A percentile compares a stretch with the other conserved stretches of the same genome.
phyloP scores from a whole-genome alignment of 2,329 filamentous ascomycete genomes.

The Escovopsis weberi region DNA sequence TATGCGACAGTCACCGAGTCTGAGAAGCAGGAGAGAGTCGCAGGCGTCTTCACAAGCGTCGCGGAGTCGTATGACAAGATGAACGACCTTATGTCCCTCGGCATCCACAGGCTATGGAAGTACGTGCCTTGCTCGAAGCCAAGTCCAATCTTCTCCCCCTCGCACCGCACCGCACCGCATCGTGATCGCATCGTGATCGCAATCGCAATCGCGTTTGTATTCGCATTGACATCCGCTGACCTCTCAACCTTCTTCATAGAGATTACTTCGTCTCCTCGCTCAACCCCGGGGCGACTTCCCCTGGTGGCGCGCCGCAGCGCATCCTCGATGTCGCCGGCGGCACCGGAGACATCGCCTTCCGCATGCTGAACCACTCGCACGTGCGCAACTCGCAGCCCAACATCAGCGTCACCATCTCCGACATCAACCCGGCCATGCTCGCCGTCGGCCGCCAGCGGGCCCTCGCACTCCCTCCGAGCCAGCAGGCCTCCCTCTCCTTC shows the following conservation, averaged over 20 bases:
- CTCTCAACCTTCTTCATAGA: constrained; percentile 17
- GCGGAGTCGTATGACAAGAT: constrained; percentile 91
- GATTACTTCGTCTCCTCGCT: constrained; percentile 89
- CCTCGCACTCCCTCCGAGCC: constrained; percentile 36
- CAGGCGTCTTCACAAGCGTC: constrained; percentile 85
- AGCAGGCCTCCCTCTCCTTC: constrained; percentile 52
- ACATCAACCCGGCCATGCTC: constrained; percentile 95
- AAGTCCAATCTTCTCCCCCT: not conserved
- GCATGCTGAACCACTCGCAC: constrained; percentile 85
- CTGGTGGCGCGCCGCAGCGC: constrained; percentile 36
- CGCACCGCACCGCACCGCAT: too few relatives aligned
- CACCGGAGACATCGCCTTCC: constrained; percentile 95
- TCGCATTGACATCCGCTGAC: not conserved
- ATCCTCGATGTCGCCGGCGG: constrained; percentile 96
- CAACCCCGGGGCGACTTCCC: constrained; percentile 56
- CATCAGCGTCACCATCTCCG: constrained; percentile 77
- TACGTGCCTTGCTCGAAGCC: constrained; percentile 15
- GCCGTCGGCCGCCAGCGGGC: constrained; percentile 73
- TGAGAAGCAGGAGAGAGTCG: constrained; percentile 59
- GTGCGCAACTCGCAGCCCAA: constrained; percentile 57
- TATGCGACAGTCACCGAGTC: constrained; percentile 72
- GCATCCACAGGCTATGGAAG: constrained; percentile 94
- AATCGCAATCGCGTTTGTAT: too few relatives aligned
- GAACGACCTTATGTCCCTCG: constrained; percentile 98
- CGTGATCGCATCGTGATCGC: too few relatives aligned